phyloP scores from a whole-genome alignment of 345 rosid species.

The Orychophragmus violaceus region DNA sequence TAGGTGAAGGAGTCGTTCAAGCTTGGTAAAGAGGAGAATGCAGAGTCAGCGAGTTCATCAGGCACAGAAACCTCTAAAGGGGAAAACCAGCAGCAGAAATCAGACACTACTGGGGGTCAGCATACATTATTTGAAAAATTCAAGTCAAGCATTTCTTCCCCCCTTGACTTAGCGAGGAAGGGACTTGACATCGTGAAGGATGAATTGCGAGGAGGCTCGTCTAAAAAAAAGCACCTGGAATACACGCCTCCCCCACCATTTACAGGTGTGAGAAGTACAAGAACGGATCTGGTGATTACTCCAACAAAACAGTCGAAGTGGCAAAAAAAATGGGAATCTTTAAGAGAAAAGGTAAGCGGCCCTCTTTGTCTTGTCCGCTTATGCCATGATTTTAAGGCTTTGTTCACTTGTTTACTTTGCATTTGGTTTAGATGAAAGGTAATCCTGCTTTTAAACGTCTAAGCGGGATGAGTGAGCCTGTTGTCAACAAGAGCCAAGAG shows the following conservation, averaged over 20 bases:
- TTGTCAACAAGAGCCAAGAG: constrained; percentile 86
- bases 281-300: constrained; percentile 63
- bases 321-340: constrained; percentile 72
- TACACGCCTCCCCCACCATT: constrained; percentile 58
- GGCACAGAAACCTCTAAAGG: constrained; percentile 43
- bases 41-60: constrained; percentile 36
- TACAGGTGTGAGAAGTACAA: constrained; percentile 67
- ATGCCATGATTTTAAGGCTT: neutral
- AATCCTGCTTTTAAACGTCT: constrained; percentile 64
- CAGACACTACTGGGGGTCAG: too few species aligned
- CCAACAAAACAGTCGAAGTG: constrained; percentile 67
- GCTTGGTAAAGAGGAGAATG: constrained; percentile 45
- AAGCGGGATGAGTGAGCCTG: constrained; percentile 78
- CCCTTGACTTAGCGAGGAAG: constrained; percentile 69
- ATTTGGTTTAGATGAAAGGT: constrained; percentile 56
- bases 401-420: constrained; percentile 1
- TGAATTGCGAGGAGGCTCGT: constrained; percentile 61
- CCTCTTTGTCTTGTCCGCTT: neutral
- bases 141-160: constrained; percentile 61
- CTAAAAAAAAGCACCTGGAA: constrained; percentile 79
- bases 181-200: constrained; percentile 88
- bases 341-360: constrained; percentile 50
- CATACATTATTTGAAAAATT: constrained; percentile 64
- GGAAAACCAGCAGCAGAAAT: constrained; percentile 68
- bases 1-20: constrained; percentile 77